Evolutionary conservation across 192 early-diverging fungal genomes (phyloP), one percentile per base, ranked within the genome.

Genomic region (Chytriomyces sp.): DNA sequence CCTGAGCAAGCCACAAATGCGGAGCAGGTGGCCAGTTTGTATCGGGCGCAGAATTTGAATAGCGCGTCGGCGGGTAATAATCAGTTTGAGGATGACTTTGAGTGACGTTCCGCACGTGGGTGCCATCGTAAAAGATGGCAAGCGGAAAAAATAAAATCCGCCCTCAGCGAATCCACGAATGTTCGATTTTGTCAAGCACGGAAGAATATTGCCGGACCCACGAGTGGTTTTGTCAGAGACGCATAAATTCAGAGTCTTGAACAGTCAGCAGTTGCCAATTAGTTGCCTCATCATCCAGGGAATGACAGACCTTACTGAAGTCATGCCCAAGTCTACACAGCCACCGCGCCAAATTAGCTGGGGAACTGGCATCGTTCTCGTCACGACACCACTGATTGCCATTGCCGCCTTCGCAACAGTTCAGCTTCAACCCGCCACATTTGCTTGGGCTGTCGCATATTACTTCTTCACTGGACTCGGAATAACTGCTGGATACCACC

Each of bases 1-100:
- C 90, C 96, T 0, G 94, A 96, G 75, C 87, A 94, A 75, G 95
- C 96, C 28, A 99, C 98, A 2, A 89, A 86, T 19, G 90, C 91
- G 71, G 84, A 91, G 55, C 95, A 98, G 86, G 93, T 91, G 5
- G 60, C 73, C 12, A 64, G 41, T 6, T 69, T 80, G 64, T 80
- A 80, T 58, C 26, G 55, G 39, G 74, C 74, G 14, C 74, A 75
- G 62, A 70, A 70, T 28, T 60, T 75, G 36, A 75, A 75, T 61
- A 70, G n/a, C 3, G 68, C 68, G 4, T 39, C 33, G 57, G n/a
- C n/a, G n/a, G 64, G 64, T 3, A 32, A 31, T 52, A 49, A 34
- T 44, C 39, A 14, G 14, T 32, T 58, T 39, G 68, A 70, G 40
- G 68, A 70, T 7, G 68, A 70, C 59, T 70, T 49, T 49, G 44